Base-by-base conservation (phyloP, 2,329 filamentous ascomycete genomes). In the Colletotrichum chrysophilum region DNA sequence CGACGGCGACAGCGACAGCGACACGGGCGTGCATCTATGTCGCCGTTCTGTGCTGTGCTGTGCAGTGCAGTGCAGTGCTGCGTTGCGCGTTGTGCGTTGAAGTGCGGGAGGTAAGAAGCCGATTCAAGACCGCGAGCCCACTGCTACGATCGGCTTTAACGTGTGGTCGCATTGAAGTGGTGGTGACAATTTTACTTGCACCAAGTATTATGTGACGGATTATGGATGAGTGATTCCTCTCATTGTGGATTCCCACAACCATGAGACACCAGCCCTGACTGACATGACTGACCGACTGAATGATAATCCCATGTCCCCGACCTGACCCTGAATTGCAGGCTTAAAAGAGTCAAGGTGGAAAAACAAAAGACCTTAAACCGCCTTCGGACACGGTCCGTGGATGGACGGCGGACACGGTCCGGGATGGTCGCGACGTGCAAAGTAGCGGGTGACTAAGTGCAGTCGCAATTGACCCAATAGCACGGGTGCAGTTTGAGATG, bases 401-500 rank as follows among this genome's bases (percentile, higher is more conserved):
- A 34, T 12, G n/a, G 7, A 30, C 38, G 43, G 52, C 65, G 65
- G 65, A 68, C 65, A 68, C 55, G 34, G 66, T 60, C 66, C 66
- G 32, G 55, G 34, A 16, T 30, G 52, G 34, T 61, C 32, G 56
- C 52, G 43, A 28, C 26, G n/a, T 24, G 56, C 61, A 32, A 28
- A 32, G n/a, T 18, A 38, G 68, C 18, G 18, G 24, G 52, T 75
- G 68, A 75, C 72, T 75, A 75, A 75, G 55, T 56, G n/a, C 30
- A 64, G 55, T 26, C 24, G 10, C 62, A 68, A 67, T 75, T 64
- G 64, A 72, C 62, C 55, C 70, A 75, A 68, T 72, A 56, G 69
- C 69, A 75, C 73, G 62, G 73, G 55, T 71, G 69, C 69, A 55
- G 69, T 75, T 75, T 75, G 69, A 75, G 73, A 75, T 64, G 73